A percentile compares a stretch with the other conserved stretches of the same genome.
Evolutionary conservation across 2,329 filamentous ascomycete genomes (phyloP).

Genomic region (Sclerotinia spermophila): DNA sequence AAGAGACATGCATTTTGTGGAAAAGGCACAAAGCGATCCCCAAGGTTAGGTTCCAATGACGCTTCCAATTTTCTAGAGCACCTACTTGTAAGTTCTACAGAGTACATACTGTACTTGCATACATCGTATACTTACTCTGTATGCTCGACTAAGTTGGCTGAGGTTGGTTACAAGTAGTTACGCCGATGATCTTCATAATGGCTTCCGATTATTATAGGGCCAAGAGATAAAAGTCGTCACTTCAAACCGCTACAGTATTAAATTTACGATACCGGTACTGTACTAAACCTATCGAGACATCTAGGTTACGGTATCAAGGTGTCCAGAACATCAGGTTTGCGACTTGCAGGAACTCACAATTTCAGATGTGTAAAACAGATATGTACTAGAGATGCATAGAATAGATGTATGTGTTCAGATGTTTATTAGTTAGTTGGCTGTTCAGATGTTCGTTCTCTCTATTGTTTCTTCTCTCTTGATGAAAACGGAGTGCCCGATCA

Average conservation of each 20-base stretch:
- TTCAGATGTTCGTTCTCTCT: neutral
- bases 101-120: too few species aligned
- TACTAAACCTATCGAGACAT: neutral
- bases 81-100: neutral
- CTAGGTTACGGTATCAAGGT: neutral
- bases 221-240: neutral
- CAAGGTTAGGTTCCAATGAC: neutral
- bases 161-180: too few species aligned
- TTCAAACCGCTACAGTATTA: neutral
- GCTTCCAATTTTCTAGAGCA: too few species aligned
- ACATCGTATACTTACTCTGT: too few species aligned
- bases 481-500: neutral
- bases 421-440: neutral
- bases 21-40: neutral
- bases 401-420: neutral
- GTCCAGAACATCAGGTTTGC: neutral
- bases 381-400: neutral
- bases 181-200: neutral
- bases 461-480: neutral
- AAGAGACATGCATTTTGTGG: neutral
- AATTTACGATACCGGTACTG: conserved; percentile 1
- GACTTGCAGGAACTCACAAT: neutral
- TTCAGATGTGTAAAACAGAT: neutral
- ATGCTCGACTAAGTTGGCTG: neutral
- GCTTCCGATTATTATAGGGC: neutral